Conservation (phyloP, 2,329 filamentous ascomycete genomes). For the Fusarium secorum region DNA sequence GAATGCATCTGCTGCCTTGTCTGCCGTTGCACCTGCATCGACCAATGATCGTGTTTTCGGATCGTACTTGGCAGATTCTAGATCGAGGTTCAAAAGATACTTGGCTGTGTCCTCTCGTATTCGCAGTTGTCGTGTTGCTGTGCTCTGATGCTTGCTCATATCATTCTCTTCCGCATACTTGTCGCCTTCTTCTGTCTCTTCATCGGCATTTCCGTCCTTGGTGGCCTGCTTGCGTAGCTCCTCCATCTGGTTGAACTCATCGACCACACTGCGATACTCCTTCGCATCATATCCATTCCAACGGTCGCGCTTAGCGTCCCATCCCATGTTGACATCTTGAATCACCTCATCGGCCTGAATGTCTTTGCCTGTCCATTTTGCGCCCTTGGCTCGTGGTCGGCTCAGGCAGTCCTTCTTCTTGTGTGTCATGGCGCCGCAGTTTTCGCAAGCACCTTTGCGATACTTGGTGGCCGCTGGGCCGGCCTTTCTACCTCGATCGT, state of each 20-base stretch:
- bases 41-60: conserved; percentile 94
- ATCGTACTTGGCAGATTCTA: conserved; percentile 97
- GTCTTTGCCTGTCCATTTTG: conserved; percentile 89
- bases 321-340: conserved; percentile 85
- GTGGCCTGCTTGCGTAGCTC: conserved; percentile 69
- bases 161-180: conserved; percentile 95
- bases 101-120: conserved; percentile 97
- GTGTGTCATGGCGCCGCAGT: conserved; percentile 97
- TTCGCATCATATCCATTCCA: conserved; percentile 97
- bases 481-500: conserved; percentile 84
- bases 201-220: conserved; percentile 57
- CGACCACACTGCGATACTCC: conserved; percentile 86
- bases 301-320: conserved; percentile 96
- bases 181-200: conserved; percentile 66
- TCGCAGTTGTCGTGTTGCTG: conserved; percentile 86
- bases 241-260: conserved; percentile 89
- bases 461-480: conserved; percentile 94
- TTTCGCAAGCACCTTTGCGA: conserved; percentile 97
- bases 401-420: conserved; percentile 93
- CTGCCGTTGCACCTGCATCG: conserved; percentile 80
- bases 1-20: conserved; percentile 81
- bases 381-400: conserved; percentile 86
- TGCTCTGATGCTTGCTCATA: conserved; percentile 93
- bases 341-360: conserved; percentile 92
- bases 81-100: conserved; percentile 91